Percentiles rank a stretch among this genome's conserved stretches.
phyloP scores from a whole-genome alignment of 306 rosid genomes.

The Inga leiocalycina region DNA sequence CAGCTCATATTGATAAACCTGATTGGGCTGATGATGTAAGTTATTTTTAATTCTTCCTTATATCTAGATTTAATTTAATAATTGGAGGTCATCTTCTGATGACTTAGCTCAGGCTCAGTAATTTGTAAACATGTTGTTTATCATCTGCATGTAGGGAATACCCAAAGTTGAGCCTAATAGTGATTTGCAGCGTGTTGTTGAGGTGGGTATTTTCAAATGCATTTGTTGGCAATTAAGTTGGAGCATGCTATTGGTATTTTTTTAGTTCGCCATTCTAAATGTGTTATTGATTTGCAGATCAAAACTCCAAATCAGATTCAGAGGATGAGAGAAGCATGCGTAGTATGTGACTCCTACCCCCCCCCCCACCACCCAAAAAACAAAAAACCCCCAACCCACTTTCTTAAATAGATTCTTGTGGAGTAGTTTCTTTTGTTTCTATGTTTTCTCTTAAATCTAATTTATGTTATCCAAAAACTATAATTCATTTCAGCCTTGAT shows the following conservation, averaged over 20 bases:
- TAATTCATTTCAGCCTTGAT: not conserved
- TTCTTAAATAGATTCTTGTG: conserved; percentile 3
- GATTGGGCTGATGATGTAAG: conserved; percentile 97
- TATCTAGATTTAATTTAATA: conserved; percentile 18
- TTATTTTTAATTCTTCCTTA: conserved; percentile 26
- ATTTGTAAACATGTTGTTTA: conserved; percentile 29
- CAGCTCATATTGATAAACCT: conserved; percentile 69
- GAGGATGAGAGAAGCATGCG: conserved; percentile 86
- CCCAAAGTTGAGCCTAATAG: conserved; percentile 88
- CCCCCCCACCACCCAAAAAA: not conserved
- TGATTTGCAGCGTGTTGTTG: conserved; percentile 73
- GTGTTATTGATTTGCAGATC: conserved; percentile 54
- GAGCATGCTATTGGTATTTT: not conserved
- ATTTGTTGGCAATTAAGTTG: conserved; percentile 8
- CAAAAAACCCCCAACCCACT: not conserved
- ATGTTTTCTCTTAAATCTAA: not conserved
- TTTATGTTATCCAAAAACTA: not conserved
- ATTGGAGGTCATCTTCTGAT: conserved; percentile 22
- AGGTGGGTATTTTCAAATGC: conserved; percentile 52
- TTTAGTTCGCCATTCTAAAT: conserved; percentile 12
- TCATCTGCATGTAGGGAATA: conserved; percentile 61
- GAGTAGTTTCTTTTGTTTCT: not conserved
- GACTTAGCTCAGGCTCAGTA: conserved; percentile 18
- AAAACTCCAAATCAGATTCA: conserved; percentile 72
- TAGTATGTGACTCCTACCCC: conserved; percentile 48